Evolutionary conservation across 164 flowering plant species (phyloP), one percentile per base, ranked within the genome.

Genomic region (Tetracentron sinense): DNA sequence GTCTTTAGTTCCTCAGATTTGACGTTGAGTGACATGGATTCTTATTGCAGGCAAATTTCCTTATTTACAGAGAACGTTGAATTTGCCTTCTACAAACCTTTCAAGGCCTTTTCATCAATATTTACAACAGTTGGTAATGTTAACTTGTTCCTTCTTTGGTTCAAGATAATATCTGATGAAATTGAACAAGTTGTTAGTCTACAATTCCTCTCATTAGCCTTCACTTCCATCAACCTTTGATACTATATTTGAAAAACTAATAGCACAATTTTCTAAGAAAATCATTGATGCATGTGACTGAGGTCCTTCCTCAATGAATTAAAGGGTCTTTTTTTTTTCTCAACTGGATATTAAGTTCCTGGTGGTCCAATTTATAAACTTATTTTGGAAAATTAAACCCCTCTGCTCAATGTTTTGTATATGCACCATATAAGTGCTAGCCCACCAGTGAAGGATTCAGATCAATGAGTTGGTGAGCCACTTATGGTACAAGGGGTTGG

Each of bases 81-180:
- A 47, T 59, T 52, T 71, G 25, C 62, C 77, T 54, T 67, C 74
- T 17, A 48, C 75, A 27, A 58, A 35, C 21, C 44, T 67, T 33
- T 73, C 75, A 48, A 74, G 77, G 51, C 84, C 84, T 38, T 71
- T 75, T 20, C 72, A 75, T 58, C 69, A 69, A 19, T 81, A 74
- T 72, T 27, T 79, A 17, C 87, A 79, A 58, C 82, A 77, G 46
- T 42, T 71, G 82, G 91, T 85, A 76, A 70, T 69, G 22, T 35
- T 51, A 6, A 33, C 6, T 35, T 51, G 12, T 38, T 26, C 23
- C 22, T 62, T 50, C 26, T 25, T 54, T 25, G 22, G 3, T 15
- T 42, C 12, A 38, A 23, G 33, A 21, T 29, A 10, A 42, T 47
- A 8, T 47, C 33, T 25, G 19, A 6, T 33, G 23, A 53, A 27